Evolutionary conservation across 164 flowering plant genomes (phyloP).

Genomic region (Dillenia suffruticosa): DNA sequence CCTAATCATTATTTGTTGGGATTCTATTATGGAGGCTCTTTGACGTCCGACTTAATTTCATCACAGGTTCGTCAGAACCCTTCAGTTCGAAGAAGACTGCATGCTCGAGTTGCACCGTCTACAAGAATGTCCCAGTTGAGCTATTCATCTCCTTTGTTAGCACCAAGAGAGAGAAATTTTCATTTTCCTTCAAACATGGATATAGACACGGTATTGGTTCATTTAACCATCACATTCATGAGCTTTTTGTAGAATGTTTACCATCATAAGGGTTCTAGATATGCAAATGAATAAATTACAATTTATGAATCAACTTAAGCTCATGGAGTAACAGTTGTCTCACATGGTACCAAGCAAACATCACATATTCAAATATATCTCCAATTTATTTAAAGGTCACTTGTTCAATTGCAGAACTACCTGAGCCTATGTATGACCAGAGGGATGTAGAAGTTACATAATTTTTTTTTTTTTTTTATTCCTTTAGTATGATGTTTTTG

Average conservation of each 20-base stretch:
- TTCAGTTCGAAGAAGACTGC: slow-evolving; percentile 37
- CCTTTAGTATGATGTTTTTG: too few species aligned
- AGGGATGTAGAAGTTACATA: too few species aligned
- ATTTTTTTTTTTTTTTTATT: too few species aligned
- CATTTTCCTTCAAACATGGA: slow-evolving; percentile 68
- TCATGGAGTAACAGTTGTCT: too few species aligned
- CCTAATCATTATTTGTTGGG: too few species aligned
- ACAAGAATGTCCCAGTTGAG: slow-evolving; percentile 48
- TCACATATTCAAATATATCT: too few species aligned
- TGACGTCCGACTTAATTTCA: slow-evolving; percentile 22
- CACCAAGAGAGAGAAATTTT: slow-evolving; percentile 28
- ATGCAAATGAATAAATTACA: not conserved
- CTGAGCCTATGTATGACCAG: too few species aligned
- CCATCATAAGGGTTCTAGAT: not conserved
- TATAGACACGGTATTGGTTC: slow-evolving; percentile 60
- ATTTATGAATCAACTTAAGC: too few species aligned
- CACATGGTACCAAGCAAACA: too few species aligned
- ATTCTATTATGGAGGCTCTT: slow-evolving; percentile 30
- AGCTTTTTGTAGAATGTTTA: not conserved
- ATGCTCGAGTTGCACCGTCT: slow-evolving; percentile 32
- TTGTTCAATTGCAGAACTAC: too few species aligned
- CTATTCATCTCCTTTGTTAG: slow-evolving; percentile 26
- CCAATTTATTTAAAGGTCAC: too few species aligned
- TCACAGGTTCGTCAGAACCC: slow-evolving; percentile 28
- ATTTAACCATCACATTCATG: not conserved